These are phyloP conservation scores for Claviceps lovelessii DNA, from an alignment of 2,329 filamentous ascomycete genomes.

Conservation along the genomic window DNA sequence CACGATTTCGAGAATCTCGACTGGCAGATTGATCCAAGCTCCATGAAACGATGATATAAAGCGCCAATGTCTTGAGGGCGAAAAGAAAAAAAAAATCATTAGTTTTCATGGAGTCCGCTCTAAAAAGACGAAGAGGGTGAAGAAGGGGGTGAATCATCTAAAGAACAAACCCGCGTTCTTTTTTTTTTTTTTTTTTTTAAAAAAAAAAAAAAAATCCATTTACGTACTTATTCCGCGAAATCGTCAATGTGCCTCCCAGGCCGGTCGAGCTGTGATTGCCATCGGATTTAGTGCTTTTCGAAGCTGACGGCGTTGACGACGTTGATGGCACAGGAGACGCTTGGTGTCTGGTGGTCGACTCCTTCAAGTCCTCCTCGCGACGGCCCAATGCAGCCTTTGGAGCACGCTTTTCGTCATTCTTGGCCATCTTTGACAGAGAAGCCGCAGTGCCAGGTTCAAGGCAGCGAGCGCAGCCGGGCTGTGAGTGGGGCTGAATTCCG, in stretches of 20 bases:
- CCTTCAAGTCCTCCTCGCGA: not conserved
- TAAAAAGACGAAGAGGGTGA: not conserved
- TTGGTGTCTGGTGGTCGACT: not conserved
- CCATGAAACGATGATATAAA: constrained; percentile 76
- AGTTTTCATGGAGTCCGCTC: not conserved
- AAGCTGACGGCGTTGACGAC: not conserved
- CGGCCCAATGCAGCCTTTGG: not conserved
- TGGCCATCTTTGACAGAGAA: not conserved
- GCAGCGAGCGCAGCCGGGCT: not conserved
- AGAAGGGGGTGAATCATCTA: too few relatives aligned
- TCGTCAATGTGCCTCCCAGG: not conserved
- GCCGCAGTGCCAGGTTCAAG: not conserved
- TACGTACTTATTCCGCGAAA: constrained; percentile 1
- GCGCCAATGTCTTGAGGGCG: constrained; percentile 54
- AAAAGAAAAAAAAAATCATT: not conserved
- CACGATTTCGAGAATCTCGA: constrained; percentile 64
- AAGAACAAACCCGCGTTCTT: too few relatives aligned
- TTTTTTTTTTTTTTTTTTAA: too few relatives aligned
- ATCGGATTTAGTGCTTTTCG: not conserved
- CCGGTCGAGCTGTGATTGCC: not conserved
- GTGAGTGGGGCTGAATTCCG: not conserved
- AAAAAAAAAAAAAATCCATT: not conserved
- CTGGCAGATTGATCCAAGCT: constrained; percentile 66
- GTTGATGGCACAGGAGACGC: not conserved
- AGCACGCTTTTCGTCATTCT: not conserved